Evolutionary conservation across 352 stramenopile genomes (phyloP), one percentile per base, ranked within the genome.

Genomic region (Globisporangium sylvaticum): DNA sequence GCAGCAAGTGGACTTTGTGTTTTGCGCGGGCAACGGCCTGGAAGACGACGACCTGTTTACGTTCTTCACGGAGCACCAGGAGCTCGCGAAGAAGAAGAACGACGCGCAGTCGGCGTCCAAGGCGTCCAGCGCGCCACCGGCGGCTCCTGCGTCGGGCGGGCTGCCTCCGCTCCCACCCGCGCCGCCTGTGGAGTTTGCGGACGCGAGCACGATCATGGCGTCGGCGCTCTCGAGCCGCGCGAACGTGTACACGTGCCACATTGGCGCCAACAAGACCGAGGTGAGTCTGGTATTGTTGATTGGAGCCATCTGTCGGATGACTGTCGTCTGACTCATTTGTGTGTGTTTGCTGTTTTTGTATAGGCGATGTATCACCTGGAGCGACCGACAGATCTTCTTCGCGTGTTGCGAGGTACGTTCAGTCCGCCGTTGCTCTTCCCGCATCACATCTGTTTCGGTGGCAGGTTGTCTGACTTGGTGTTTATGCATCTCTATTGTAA

Each of bases 1-100:
- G 57, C 66, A 75, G 61, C 72, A 77, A 22, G 66, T 96, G 22
- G 89, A 96, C 63, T 95, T 96, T 62, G 78, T 96, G 22, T 87
- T 96, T 60, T 95, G 88, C 48, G 88, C 88, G 31, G 87, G 89
- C 48, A 92, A 95, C 61, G 86, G 90, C 4, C 70, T 91, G 4
- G 88, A 89, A 32, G 89, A 96, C 62, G 87, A 95, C 67, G 89
- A 96, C 58, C 68, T 96, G 62, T 96, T 95, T 64, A 81, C 82
- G 69, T 93, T 90, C 58, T 91, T 97, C 66, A 80, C 85, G 44
- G 82, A 91, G 64, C 80, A 90, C 46, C 75, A 78, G 58, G 80
- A 86, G 58, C 54, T 73, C 20, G 63, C 72, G 3, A 75, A 73
- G 68, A 75, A 76, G 44, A 62, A 70, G n/a, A 37, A 46, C 42